phyloP scores from a whole-genome alignment of 2,329 filamentous ascomycete genomes.

The Amauroascus verrucosus region DNA sequence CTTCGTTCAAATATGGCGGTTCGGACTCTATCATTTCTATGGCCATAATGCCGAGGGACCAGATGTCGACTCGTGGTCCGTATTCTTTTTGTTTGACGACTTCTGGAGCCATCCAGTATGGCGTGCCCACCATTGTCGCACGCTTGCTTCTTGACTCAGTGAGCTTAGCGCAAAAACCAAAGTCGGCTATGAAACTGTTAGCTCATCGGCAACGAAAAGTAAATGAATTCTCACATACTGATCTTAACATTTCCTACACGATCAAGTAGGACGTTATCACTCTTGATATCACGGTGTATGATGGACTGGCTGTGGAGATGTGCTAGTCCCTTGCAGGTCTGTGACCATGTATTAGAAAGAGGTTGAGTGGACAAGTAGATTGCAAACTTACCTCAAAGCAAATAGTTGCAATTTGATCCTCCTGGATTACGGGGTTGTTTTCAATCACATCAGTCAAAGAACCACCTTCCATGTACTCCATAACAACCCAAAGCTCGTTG shows the following conservation, averaged over 20 bases:
- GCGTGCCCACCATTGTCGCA: conserved; percentile 97
- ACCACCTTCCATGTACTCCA: conserved; percentile 99
- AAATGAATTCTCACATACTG: conserved; percentile 51
- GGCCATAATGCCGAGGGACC: conserved; percentile 98
- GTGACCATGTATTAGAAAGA: conserved; percentile 21
- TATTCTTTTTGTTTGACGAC: conserved; percentile 99
- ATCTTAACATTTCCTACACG: conserved; percentile 95
- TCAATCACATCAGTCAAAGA: conserved; percentile 97
- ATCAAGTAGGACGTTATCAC: conserved; percentile 92
- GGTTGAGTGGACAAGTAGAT: not conserved
- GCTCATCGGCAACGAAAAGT: not conserved
- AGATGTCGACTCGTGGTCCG: conserved; percentile 95
- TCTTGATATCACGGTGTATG: conserved; percentile 98
- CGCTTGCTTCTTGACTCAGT: conserved; percentile 95
- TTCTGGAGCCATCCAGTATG: conserved; percentile 99
- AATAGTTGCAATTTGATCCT: conserved; percentile 96
- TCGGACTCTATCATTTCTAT: conserved; percentile 99
- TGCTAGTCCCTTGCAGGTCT: conserved; percentile 92
- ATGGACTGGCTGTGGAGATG: conserved; percentile 94
- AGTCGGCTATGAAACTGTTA: conserved; percentile 60
- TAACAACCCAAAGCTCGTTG: conserved; percentile 95
- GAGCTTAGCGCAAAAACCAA: conserved; percentile 97
- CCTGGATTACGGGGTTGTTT: conserved; percentile 86
- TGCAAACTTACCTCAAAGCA: conserved; percentile 68
- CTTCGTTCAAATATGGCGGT: conserved; percentile 94